Evolutionary conservation across 371 early-diverging fungal species (phyloP).

Genomic region (Lichtheimia corymbifera): DNA sequence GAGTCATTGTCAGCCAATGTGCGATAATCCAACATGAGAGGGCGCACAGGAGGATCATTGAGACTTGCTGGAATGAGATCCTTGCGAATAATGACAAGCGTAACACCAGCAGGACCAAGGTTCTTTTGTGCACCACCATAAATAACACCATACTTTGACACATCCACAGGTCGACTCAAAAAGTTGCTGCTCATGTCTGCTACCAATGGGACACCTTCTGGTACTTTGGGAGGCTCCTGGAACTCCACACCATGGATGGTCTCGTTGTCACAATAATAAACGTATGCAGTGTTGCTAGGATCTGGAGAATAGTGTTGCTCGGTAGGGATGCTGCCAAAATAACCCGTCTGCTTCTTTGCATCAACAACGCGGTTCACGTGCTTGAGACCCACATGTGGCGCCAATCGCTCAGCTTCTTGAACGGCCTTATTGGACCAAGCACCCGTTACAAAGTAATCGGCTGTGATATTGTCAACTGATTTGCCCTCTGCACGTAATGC

Average conservation of each 20-base stretch:
- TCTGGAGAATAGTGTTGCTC: constrained; percentile 69
- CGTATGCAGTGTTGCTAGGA: constrained; percentile 72
- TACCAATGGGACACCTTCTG: constrained; percentile 78
- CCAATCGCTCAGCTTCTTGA: constrained; percentile 83
- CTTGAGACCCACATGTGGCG: constrained; percentile 46
- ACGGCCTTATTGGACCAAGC: constrained; percentile 90
- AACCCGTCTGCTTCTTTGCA: constrained; percentile 51
- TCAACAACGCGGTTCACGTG: constrained; percentile 68
- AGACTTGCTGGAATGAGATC: constrained; percentile 70
- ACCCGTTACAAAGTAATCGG: constrained; percentile 93
- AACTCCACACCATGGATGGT: constrained; percentile 97
- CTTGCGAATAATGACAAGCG: constrained; percentile 88
- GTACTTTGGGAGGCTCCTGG: constrained; percentile 55
- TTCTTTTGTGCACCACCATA: constrained; percentile 98
- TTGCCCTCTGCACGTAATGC: constrained; percentile 35
- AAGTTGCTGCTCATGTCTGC: constrained; percentile 96
- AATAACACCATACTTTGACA: constrained; percentile 83
- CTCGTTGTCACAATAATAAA: constrained; percentile 97
- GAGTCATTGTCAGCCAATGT: constrained; percentile 80
- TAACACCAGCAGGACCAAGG: constrained; percentile 94
- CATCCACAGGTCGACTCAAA: constrained; percentile 83
- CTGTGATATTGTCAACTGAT: constrained; percentile 40
- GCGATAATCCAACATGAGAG: constrained; percentile 88
- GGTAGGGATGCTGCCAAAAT: constrained; percentile 51
- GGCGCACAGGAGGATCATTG: constrained; percentile 55